Conservation (phyloP, 2,329 filamentous ascomycete species). For the Calonectria pseudoturangicola region DNA sequence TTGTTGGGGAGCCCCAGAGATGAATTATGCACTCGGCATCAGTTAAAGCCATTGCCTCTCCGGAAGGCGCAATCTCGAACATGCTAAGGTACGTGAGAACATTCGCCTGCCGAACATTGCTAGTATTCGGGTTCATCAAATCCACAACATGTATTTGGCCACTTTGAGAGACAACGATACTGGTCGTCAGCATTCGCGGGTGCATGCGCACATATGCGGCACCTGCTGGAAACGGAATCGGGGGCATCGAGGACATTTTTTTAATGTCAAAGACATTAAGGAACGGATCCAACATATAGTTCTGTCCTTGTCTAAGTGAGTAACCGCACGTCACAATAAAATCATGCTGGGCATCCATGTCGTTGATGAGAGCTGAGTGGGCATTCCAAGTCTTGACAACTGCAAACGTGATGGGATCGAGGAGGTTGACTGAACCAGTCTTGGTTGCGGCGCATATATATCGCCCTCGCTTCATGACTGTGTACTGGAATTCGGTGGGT, state of each 20-base stretch:
- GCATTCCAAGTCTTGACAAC: conserved; percentile 93
- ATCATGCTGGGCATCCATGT: conserved; percentile 98
- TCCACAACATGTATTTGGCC: conserved; percentile 98
- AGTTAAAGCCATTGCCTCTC: conserved; percentile 87
- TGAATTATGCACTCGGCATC: conserved; percentile 87
- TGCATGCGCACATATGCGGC: conserved; percentile 98
- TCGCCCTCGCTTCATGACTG: conserved; percentile 91
- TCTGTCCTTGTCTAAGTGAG: conserved; percentile 83
- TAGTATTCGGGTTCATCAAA: conserved; percentile 92
- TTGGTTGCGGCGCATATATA: conserved; percentile 95
- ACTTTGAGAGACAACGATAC: conserved; percentile 92
- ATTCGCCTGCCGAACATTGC: conserved; percentile 89
- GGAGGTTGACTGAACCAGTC: conserved; percentile 87
- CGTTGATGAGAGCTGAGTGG: conserved; percentile 90
- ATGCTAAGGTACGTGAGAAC: conserved; percentile 83
- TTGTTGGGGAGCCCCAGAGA: conserved; percentile 90
- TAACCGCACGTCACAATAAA: conserved; percentile 97
- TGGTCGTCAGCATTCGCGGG: conserved; percentile 94
- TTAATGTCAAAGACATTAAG: conserved; percentile 98
- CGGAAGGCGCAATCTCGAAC: conserved; percentile 91
- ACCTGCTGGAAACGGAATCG: conserved; percentile 93
- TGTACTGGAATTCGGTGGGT: conserved; percentile 85
- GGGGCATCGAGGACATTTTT: conserved; percentile 89
- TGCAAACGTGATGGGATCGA: conserved; percentile 86
- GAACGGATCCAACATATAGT: conserved; percentile 91